These are phyloP conservation scores for Blastocystis hominis DNA, from an alignment of 352 stramenopile species.

Conservation along the genomic window DNA sequence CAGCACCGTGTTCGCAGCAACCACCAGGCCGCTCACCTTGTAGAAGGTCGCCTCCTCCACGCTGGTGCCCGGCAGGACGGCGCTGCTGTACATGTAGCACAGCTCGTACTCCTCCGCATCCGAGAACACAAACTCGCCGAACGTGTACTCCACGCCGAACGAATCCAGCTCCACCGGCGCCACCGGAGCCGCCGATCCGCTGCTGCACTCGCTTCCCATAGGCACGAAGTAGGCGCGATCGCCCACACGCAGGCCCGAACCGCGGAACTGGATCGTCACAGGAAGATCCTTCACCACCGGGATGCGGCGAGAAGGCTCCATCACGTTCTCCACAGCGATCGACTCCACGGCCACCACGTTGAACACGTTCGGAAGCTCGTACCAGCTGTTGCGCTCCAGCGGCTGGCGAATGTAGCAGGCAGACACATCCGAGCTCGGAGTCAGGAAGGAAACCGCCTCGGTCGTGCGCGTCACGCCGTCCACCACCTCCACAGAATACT, in stretches of 20 bases:
- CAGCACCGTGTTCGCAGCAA: conserved; percentile 28
- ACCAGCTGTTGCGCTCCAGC: conserved; percentile 32
- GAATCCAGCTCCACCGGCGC: neutral
- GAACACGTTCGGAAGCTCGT: neutral
- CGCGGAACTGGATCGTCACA: conserved; percentile 52
- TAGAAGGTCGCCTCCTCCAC: neutral
- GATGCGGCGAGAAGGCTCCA: neutral
- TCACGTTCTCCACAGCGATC: neutral
- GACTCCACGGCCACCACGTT: conserved; percentile 35
- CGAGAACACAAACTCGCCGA: conserved; percentile 6
- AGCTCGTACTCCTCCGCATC: conserved; percentile 17
- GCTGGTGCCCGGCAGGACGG: neutral
- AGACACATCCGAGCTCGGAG: neutral
- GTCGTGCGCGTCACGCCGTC: neutral
- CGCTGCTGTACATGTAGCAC: conserved; percentile 39
- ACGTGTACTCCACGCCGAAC: neutral
- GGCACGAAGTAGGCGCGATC: conserved; percentile 49
- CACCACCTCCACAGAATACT: conserved; percentile 23
- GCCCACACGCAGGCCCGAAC: neutral
- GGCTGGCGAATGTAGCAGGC: conserved; percentile 36
- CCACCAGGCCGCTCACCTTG: neutral
- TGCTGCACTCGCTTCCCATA: neutral
- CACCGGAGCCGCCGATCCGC: neutral
- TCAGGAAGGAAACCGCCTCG: neutral
- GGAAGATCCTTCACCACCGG: conserved; percentile 16